Evolutionary conservation across 257 asterid genomes (phyloP).

Genomic region (Knoxia roxburghii): DNA sequence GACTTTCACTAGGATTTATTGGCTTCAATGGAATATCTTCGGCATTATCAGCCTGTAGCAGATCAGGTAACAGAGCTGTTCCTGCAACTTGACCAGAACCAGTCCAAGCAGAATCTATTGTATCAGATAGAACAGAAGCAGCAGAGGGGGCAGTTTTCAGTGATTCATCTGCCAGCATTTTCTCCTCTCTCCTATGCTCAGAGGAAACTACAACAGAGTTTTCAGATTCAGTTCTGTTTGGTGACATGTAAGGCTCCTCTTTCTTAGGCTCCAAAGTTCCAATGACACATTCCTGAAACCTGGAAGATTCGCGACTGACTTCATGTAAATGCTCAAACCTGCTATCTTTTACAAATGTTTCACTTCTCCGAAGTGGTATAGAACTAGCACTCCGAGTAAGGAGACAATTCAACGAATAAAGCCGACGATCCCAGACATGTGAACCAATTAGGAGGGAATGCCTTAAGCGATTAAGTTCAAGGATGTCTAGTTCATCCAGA

Average conservation of each 20-base stretch:
- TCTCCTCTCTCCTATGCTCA: slow-evolving; percentile 22
- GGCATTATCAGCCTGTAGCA: slow-evolving; percentile 23
- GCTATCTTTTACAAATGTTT: slow-evolving; percentile 23
- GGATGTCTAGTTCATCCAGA: slow-evolving; percentile 48
- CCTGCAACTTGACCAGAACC: slow-evolving; percentile 53
- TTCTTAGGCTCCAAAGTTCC: slow-evolving; percentile 24
- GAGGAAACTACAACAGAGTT: slow-evolving; percentile 20
- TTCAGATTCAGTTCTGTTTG: slow-evolving; percentile 14
- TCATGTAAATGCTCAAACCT: slow-evolving; percentile 29
- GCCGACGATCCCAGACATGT: slow-evolving; percentile 68
- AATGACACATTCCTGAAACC: slow-evolving; percentile 21
- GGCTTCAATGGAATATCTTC: slow-evolving; percentile 28
- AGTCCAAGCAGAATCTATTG: slow-evolving; percentile 88
- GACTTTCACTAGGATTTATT: slow-evolving; percentile 28
- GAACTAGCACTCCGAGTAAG: slow-evolving; percentile 39
- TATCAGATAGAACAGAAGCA: slow-evolving; percentile 71
- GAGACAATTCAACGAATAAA: slow-evolving; percentile 50
- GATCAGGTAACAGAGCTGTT: slow-evolving; percentile 23
- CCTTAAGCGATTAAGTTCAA: slow-evolving; percentile 68
- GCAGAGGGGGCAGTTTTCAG: slow-evolving; percentile 61
- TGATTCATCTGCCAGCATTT: slow-evolving; percentile 21
- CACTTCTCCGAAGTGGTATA: slow-evolving; percentile 28
- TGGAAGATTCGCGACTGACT: slow-evolving; percentile 30
- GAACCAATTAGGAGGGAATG: slow-evolving; percentile 63
- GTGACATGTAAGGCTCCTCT: slow-evolving; percentile 27